Percentiles rank a stretch among this genome's conserved stretches.
phyloP scores from a whole-genome alignment of 2,329 filamentous ascomycete species.

The Zasmidium angulare region DNA sequence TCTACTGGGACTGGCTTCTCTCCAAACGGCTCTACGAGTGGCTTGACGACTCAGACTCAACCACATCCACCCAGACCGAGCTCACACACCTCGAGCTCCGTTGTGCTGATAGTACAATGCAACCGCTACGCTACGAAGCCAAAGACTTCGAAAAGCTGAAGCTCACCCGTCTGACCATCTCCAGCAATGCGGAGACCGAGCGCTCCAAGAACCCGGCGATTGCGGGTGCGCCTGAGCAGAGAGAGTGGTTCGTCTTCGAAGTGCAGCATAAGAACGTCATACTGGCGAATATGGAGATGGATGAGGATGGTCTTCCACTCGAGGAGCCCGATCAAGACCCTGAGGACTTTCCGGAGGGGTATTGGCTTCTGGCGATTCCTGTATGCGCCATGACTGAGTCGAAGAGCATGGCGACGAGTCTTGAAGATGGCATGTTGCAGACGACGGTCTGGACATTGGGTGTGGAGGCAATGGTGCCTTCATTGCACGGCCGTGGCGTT shows the following conservation, averaged over 20 bases:
- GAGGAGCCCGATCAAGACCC: neutral
- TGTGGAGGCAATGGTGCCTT: neutral
- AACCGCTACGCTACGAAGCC: neutral
- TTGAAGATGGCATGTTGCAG: neutral
- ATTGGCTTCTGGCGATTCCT: slow-evolving; percentile 12
- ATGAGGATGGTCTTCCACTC: neutral
- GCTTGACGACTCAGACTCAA: neutral
- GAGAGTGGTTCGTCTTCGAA: neutral
- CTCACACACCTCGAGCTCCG: neutral
- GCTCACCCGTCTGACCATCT: neutral
- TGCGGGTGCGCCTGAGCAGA: neutral
- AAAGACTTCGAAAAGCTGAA: neutral
- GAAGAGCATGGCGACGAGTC: neutral
- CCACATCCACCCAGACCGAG: neutral
- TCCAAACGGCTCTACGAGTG: neutral
- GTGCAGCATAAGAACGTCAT: neutral
- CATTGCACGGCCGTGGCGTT: slow-evolving; percentile 4
- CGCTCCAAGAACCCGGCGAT: neutral
- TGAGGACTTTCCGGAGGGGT: neutral
- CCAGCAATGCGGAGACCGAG: neutral
- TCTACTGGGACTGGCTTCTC: neutral
- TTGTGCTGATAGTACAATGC: neutral
- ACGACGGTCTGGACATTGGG: slow-evolving; percentile 8
- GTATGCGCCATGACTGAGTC: neutral
- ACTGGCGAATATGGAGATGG: no score